Conservation (phyloP, 1,284 basidiomycete species). For the Rhodotorula sp. region DNA sequence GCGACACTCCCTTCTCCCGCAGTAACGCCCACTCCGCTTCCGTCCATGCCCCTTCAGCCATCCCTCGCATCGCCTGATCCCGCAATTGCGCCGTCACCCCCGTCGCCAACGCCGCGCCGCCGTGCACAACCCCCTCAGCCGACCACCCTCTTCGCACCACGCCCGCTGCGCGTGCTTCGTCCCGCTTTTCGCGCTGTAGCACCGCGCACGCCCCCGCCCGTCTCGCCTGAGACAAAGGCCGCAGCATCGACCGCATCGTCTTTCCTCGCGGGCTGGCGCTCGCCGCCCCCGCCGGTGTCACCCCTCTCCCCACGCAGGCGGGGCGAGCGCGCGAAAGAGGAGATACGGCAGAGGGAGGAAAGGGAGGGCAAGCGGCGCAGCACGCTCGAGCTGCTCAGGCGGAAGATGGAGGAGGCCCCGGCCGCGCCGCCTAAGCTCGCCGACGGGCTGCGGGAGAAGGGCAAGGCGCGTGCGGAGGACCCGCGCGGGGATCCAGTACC, state of each 20-base stretch:
- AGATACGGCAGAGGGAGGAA: neutral
- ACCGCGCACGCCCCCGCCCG: neutral
- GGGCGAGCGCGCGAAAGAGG: neutral
- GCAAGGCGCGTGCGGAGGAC: neutral
- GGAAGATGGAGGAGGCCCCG: neutral
- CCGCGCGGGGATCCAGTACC: no score
- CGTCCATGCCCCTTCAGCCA: neutral
- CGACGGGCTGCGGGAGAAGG: neutral
- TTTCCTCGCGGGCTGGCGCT: slow-evolving; percentile 5
- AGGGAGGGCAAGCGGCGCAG: slow-evolving; percentile 2
- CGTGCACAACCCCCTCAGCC: neutral
- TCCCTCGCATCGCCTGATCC: no score
- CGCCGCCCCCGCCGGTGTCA: neutral
- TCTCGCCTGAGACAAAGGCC: neutral
- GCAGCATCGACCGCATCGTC: neutral
- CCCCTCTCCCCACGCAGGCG: neutral
- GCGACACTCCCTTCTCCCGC: neutral
- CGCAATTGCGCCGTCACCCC: neutral
- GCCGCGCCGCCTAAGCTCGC: no score
- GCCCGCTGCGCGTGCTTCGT: neutral
- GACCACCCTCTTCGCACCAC: neutral
- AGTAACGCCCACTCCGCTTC: neutral
- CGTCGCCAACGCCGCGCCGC: neutral
- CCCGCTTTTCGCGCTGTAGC: neutral
- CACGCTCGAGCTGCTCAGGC: slow-evolving; percentile 11